phyloP scores from a whole-genome alignment of 139 green algal genomes.

The Microglena sp. region DNA sequence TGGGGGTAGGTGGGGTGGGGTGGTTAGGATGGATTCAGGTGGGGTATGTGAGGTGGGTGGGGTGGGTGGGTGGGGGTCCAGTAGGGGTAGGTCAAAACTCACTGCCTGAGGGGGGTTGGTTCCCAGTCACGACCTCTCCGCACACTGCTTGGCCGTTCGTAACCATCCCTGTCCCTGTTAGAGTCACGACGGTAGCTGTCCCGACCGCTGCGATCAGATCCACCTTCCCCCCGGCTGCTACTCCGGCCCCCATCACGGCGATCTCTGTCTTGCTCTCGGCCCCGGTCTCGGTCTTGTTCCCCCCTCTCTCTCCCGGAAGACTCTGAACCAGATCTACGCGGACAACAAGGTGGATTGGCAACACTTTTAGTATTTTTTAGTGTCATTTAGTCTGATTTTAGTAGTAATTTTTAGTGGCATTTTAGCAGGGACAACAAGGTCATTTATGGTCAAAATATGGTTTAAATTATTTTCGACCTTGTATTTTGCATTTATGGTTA shows the following conservation, averaged over 20 bases:
- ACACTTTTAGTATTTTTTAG: too few relatives aligned
- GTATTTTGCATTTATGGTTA: too few relatives aligned
- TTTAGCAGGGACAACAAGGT: background rate
- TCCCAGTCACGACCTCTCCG: background rate
- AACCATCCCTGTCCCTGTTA: constrained; percentile 8
- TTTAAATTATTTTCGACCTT: background rate
- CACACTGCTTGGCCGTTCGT: constrained; percentile 10
- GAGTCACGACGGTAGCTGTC: constrained; percentile 4
- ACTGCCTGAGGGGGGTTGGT: background rate
- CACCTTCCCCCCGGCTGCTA: constrained; percentile 3
- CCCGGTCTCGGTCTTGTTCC: constrained; percentile 16
- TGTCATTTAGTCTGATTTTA: background rate
- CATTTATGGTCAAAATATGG: background rate
- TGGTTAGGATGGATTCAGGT: too few relatives aligned
- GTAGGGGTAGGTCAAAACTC: background rate
- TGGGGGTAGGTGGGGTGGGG: too few relatives aligned
- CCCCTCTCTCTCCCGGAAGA: background rate
- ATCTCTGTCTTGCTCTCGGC: constrained; percentile 2
- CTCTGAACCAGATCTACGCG: too few relatives aligned
- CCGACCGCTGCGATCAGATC: constrained; percentile 1
- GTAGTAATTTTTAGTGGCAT: background rate
- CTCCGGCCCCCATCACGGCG: background rate
- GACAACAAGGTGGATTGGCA: background rate
- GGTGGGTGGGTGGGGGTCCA: too few relatives aligned
- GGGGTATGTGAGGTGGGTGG: too few relatives aligned